Evolutionary conservation across 768 basidiomycete genomes (phyloP).

Genomic region (Xerocomus spinulosus): DNA sequence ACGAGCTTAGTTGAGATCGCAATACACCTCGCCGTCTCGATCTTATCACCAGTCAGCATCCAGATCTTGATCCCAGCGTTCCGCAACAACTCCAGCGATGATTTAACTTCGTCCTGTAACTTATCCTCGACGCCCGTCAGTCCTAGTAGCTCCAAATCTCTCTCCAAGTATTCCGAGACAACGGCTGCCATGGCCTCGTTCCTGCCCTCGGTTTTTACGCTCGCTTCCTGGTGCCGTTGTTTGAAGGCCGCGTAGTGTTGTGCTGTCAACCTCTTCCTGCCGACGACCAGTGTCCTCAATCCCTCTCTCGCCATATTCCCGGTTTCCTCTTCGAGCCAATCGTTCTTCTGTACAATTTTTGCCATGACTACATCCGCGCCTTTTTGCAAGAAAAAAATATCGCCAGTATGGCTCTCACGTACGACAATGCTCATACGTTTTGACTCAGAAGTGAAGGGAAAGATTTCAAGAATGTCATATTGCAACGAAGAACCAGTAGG

Average conservation of each 20-base stretch:
- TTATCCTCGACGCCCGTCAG: slow-evolving; percentile 99
- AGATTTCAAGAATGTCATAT: slow-evolving; percentile 89
- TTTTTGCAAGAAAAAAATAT: slow-evolving; percentile 90
- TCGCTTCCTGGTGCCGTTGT: slow-evolving; percentile 66
- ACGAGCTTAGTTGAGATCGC: slow-evolving; percentile 97
- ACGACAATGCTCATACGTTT: slow-evolving; percentile 99
- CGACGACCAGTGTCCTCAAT: slow-evolving; percentile 89
- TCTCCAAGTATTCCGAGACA: slow-evolving; percentile 74
- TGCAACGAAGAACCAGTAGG: slow-evolving; percentile 58
- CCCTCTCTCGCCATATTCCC: slow-evolving; percentile 99
- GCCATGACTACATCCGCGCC: slow-evolving; percentile 99
- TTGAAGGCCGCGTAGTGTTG: slow-evolving; percentile 75
- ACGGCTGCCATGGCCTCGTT: slow-evolving; percentile 78
- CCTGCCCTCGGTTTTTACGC: slow-evolving; percentile 70
- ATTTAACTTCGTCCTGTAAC: slow-evolving; percentile 93
- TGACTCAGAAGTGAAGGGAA: slow-evolving; percentile 97
- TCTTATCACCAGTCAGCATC: slow-evolving; percentile 99
- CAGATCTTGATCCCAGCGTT: slow-evolving; percentile 99
- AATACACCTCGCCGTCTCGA: slow-evolving; percentile 97
- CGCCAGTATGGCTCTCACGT: slow-evolving; percentile 67
- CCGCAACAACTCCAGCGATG: slow-evolving; percentile 84
- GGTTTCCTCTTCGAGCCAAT: slow-evolving; percentile 98
- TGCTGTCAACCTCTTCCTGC: slow-evolving; percentile 65
- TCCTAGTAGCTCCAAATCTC: slow-evolving; percentile 86
- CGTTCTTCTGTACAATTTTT: slow-evolving; percentile 90